A percentile compares a stretch with the other conserved stretches of the same genome.
Evolutionary conservation across 495 filamentous ascomycete species (phyloP).

Genomic region (Hyaloscypha variabilis): DNA sequence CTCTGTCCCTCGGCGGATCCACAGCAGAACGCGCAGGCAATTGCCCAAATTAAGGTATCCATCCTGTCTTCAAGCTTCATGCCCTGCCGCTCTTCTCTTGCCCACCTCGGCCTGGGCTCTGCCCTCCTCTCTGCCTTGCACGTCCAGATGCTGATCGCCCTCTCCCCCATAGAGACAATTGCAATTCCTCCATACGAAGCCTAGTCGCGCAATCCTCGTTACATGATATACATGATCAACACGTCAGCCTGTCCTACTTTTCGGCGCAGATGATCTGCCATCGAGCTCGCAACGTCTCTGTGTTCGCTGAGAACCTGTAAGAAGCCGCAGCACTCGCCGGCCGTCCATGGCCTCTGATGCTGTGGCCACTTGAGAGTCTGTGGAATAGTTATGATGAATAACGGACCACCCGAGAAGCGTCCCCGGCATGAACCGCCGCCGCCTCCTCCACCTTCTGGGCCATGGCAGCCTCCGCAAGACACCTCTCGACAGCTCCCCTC

Average conservation of each 20-base stretch:
- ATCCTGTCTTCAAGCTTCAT: conserved; percentile 12
- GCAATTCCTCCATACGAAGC: conserved; percentile 1
- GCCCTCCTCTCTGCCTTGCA: neutral
- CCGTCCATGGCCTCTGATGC: conserved; percentile 34
- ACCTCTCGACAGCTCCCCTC: conserved; percentile 26
- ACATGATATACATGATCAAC: conserved; percentile 26
- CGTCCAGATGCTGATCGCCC: conserved; percentile 11
- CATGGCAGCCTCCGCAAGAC: conserved; percentile 25
- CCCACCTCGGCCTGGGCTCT: conserved; percentile 1
- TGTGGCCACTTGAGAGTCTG: conserved; percentile 29
- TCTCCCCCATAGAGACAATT: conserved; percentile 2
- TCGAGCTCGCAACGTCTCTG: conserved; percentile 26
- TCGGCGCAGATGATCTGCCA: conserved; percentile 30
- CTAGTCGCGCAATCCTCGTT: conserved; percentile 19
- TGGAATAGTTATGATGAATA: conserved; percentile 27
- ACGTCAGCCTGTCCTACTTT: conserved; percentile 32
- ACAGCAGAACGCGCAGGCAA: neutral
- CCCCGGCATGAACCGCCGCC: conserved; percentile 21
- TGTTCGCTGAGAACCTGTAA: conserved; percentile 32
- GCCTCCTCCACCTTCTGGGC: conserved; percentile 8
- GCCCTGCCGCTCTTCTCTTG: neutral
- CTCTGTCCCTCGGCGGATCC: neutral
- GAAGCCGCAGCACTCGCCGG: conserved; percentile 32
- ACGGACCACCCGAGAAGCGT: conserved; percentile 33
- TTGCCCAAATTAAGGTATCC: conserved; percentile 12